Conservation (phyloP, 2,329 filamentous ascomycete genomes). For the Diplodia sapinea region DNA sequence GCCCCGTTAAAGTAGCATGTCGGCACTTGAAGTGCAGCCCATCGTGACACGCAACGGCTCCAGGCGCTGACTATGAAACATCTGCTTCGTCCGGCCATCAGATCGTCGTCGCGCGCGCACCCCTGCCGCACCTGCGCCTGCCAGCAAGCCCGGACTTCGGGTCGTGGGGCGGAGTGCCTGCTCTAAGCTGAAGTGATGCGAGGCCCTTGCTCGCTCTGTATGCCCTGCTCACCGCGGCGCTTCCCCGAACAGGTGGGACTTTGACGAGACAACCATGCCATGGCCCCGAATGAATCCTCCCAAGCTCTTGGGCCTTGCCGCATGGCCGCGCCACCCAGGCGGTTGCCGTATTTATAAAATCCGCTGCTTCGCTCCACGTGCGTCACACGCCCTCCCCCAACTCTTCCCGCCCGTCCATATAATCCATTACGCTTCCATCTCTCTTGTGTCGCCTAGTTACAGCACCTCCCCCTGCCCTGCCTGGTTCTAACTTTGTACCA, state of each 20-base stretch:
- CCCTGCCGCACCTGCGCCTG: not conserved
- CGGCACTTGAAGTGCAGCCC: not conserved
- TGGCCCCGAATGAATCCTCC: not conserved
- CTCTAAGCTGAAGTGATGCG: conserved; percentile 27
- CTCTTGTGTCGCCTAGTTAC: conserved; percentile 21
- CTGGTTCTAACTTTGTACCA: not conserved
- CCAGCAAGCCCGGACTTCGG: conserved; percentile 17
- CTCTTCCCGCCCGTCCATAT: conserved; percentile 4
- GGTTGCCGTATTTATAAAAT: conserved; percentile 18
- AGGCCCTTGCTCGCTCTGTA: not conserved
- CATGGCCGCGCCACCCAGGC: conserved; percentile 1
- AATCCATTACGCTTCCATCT: conserved; percentile 23
- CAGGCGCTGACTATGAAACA: conserved; percentile 24
- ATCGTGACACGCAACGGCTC: not conserved
- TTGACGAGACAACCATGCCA: conserved; percentile 10
- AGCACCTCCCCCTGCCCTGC: not conserved
- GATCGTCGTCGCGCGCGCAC: not conserved
- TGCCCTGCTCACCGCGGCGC: not conserved
- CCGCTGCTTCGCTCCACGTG: not conserved
- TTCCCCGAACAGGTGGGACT: conserved; percentile 14
- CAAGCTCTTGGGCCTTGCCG: conserved; percentile 6
- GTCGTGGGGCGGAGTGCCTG: conserved; percentile 17
- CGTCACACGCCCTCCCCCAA: not conserved
- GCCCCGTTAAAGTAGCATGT: not conserved
- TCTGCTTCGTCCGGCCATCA: not conserved